Base-by-base conservation (phyloP, 148 eudicot species). In the Euryodendron excelsum region DNA sequence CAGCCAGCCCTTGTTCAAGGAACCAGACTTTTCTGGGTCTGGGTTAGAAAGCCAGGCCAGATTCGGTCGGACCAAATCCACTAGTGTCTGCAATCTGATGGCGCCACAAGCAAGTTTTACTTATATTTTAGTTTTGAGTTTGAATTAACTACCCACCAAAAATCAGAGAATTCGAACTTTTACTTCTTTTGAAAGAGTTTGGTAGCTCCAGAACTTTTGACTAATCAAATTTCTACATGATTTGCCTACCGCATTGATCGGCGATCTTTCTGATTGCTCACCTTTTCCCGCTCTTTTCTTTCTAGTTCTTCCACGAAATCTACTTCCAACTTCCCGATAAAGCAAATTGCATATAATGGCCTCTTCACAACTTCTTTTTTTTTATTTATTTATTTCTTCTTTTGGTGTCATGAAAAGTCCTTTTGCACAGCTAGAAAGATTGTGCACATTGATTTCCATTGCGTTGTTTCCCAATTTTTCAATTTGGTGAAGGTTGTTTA, bases 231-330 rank as follows among this genome's bases (percentile, higher is more conserved):
- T 28, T 70, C 15, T 3, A 25, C 58, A 45, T 52, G 41, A 28
- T 72, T 72, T 31, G 61, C 61, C 75, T 9, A 50, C 55, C 77
- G 55, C 77, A 4, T 74, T 74, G 25, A 59, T 60, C 55, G 61
- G 61, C 44, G 61, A 7, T 31, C 41, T 28, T 47, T 5, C 3
- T 8, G 61, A 44, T 52, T 10, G 30, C 5, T 67, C 31, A 0
- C 41, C 18, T 17, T 31, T 31, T 33, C 41, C 61, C 75, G 41
- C 61, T 72, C 39, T 8, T 21, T 18, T 9, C 13, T 31, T 72
- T 48, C 58, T 28, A 47, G 3, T 48, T 70, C 30, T 50, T 6
- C 6, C 41, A 31, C 44, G 23, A 50, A 50, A 72, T 14, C 41
- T 64, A 15, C 27, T 58, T 58, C 25, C 8, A 58, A 12, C 27